These are phyloP conservation scores for Epichloe scottii DNA, from an alignment of 2,329 filamentous ascomycete species.

Conservation along the genomic window DNA sequence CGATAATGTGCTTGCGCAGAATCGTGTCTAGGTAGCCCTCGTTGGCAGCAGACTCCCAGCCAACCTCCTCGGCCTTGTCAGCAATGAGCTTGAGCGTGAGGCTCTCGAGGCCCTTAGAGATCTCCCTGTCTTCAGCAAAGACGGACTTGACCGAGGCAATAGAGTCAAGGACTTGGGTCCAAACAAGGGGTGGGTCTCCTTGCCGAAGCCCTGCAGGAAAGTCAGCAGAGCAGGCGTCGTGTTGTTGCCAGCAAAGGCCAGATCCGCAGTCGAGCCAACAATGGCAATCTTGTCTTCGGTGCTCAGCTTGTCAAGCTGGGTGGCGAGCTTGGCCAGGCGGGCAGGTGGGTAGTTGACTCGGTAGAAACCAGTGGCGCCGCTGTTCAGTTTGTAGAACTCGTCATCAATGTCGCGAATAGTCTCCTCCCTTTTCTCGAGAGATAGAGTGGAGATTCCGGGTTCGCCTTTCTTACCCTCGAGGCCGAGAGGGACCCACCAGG, in stretches of 20 bases:
- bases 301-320: conserved; percentile 61
- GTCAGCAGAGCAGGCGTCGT: conserved; percentile 71
- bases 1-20: conserved; percentile 69
- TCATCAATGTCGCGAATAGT: conserved; percentile 63
- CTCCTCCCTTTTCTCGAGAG: conserved; percentile 64
- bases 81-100: conserved; percentile 70
- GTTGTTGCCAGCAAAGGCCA: conserved; percentile 77
- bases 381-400: conserved; percentile 89
- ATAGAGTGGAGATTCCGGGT: conserved; percentile 48
- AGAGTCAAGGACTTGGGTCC: conserved; percentile 72
- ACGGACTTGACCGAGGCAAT: conserved; percentile 69
- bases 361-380: conserved; percentile 77
- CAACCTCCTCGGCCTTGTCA: conserved; percentile 63
- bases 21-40: conserved; percentile 77
- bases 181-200: conserved; percentile 81
- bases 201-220: conserved; percentile 72
- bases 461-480: conserved; percentile 63
- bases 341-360: conserved; percentile 85
- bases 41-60: conserved; percentile 67
- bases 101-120: conserved; percentile 61
- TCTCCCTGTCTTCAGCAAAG: conserved; percentile 62
- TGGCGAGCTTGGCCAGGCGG: conserved; percentile 67
- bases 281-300: conserved; percentile 88
- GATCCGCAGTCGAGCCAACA: conserved; percentile 76
- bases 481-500: conserved; percentile 90